Percentiles rank a stretch among this genome's conserved stretches.
Evolutionary conservation across 257 asterid species (phyloP).

Genomic region (Forsythia viridissima): DNA sequence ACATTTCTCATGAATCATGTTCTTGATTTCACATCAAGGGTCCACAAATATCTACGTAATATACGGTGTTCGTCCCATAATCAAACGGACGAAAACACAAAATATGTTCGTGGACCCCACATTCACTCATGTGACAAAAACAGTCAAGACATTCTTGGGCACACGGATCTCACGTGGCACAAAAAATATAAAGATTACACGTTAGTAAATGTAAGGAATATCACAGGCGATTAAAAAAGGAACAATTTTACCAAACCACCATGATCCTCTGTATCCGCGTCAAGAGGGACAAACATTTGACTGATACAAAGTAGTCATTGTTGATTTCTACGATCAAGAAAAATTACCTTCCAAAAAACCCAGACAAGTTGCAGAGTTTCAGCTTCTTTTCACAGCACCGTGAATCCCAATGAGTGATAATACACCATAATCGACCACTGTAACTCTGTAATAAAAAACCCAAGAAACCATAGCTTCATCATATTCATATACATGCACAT

Average conservation of each 20-base stretch:
- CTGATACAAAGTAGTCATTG: conserved; percentile 17
- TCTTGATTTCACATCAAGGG: conserved; percentile 7
- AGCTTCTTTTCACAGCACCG: conserved; percentile 15
- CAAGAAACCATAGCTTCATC: conserved; percentile 19
- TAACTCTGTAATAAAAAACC: conserved; percentile 12
- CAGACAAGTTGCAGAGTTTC: conserved; percentile 15
- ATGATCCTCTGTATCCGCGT: too few relatives aligned
- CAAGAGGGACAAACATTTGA: neutral
- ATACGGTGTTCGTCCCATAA: neutral
- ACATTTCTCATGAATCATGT: neutral
- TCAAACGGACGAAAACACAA: conserved; percentile 35
- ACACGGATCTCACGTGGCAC: conserved; percentile 41
- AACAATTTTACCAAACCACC: too few relatives aligned
- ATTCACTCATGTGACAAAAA: conserved; percentile 31
- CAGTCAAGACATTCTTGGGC: conserved; percentile 21
- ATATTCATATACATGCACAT: neutral
- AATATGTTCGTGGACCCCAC: conserved; percentile 21
- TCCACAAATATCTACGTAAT: conserved; percentile 2
- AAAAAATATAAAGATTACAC: neutral
- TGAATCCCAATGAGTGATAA: conserved; percentile 29
- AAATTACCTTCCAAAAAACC: conserved; percentile 31
- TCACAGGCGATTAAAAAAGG: conserved; percentile 2
- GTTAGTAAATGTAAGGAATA: conserved; percentile 5
- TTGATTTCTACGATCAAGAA: conserved; percentile 11
- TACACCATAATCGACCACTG: conserved; percentile 21